Percentiles rank a stretch among this genome's conserved stretches.
These are phyloP conservation scores for Aspergillus floridensis DNA, from an alignment of 2,329 filamentous ascomycete genomes.

Conservation along the genomic window DNA sequence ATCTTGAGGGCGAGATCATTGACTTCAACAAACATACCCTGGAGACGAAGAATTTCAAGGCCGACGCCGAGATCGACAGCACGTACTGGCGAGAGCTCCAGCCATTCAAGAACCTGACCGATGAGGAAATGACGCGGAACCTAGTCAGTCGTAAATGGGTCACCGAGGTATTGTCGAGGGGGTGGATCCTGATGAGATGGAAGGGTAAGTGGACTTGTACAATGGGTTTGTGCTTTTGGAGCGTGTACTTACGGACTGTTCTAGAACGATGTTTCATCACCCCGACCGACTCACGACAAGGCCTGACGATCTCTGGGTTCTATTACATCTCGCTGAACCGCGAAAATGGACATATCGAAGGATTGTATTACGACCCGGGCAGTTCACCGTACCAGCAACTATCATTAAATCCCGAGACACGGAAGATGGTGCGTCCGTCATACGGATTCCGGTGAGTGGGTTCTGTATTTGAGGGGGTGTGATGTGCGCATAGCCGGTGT, in stretches of 20 bases:
- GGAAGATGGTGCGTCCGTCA: slow-evolving; percentile 42
- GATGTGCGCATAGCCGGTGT: slow-evolving; percentile 19
- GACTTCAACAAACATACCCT: slow-evolving; percentile 56
- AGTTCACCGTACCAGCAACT: slow-evolving; percentile 51
- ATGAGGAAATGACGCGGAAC: slow-evolving; percentile 45
- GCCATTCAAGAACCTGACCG: slow-evolving; percentile 46
- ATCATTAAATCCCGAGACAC: slow-evolving; percentile 40
- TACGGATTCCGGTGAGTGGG: slow-evolving; percentile 40
- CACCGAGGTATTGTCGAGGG: slow-evolving; percentile 39
- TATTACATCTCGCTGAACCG: slow-evolving; percentile 51
- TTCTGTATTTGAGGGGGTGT: background rate
- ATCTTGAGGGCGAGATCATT: slow-evolving; percentile 67
- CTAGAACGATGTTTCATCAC: slow-evolving; percentile 50
- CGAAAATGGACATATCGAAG: slow-evolving; percentile 46
- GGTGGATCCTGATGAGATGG: slow-evolving; percentile 53
- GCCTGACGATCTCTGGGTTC: slow-evolving; percentile 51
- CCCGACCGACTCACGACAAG: slow-evolving; percentile 45
- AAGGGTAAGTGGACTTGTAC: slow-evolving; percentile 39
- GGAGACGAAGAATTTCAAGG: slow-evolving; percentile 49
- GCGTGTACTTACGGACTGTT: background rate
- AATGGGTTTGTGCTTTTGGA: background rate
- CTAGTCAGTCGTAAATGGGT: slow-evolving; percentile 47
- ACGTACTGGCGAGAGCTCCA: slow-evolving; percentile 50
- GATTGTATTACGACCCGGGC: slow-evolving; percentile 50
- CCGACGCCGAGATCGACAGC: slow-evolving; percentile 46